Evolutionary conservation across 1,284 basidiomycete species (phyloP).

Genomic region (Marasmius sp.): DNA sequence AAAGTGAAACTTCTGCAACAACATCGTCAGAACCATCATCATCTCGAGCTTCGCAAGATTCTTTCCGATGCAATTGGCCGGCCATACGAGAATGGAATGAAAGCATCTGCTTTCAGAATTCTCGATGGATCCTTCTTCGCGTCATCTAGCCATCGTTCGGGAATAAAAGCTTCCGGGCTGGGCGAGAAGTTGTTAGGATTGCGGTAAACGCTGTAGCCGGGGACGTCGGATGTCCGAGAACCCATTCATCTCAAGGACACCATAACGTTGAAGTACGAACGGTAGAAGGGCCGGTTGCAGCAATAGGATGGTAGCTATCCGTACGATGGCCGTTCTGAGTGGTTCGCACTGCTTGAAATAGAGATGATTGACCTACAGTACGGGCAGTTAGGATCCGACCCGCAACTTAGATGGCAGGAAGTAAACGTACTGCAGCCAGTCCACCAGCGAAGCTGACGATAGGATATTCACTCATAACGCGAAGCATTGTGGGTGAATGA

Average conservation of each 20-base stretch:
- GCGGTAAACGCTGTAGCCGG: background rate
- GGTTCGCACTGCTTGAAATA: no score
- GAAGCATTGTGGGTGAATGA: no score
- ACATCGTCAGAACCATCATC: conserved; percentile 20
- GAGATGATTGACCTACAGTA: no score
- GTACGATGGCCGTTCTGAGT: no score
- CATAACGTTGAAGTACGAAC: background rate
- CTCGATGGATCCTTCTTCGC: background rate
- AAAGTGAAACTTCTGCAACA: conserved; percentile 24
- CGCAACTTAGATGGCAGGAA: no score
- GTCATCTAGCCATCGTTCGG: background rate
- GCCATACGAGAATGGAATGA: conserved; percentile 32
- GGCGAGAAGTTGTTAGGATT: background rate
- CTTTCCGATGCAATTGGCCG: conserved; percentile 29
- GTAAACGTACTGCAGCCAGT: no score
- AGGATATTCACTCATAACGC: no score
- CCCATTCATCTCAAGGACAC: background rate
- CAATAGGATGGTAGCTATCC: no score
- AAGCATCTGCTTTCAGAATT: conserved; percentile 19
- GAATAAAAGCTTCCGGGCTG: background rate
- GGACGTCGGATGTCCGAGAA: background rate
- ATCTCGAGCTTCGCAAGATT: conserved; percentile 27
- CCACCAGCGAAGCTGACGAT: no score
- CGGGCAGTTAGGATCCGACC: no score
- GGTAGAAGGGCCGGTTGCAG: background rate